Evolutionary conservation across 352 stramenopile species (phyloP), one percentile per base, ranked within the genome.

Genomic region (Hyaloperonospora arabidopsidis): DNA sequence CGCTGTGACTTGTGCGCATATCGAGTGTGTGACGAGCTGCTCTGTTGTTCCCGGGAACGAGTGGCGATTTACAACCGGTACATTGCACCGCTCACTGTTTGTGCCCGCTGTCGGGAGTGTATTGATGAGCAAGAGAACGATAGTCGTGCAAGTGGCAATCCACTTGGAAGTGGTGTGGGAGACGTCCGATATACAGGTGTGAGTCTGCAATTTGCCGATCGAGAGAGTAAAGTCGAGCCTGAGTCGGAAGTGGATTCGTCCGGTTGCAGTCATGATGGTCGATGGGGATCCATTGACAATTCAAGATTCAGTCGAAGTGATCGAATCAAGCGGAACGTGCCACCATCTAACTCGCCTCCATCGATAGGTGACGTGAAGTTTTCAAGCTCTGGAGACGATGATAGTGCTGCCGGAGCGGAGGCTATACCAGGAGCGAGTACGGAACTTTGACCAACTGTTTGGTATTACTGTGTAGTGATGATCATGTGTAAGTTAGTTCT

Each of bases 31-130:
- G 49, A 54, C 21, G 54, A 65, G 29, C 52, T 62, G 14, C 50
- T 46, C 15, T 74, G 66, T 28, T 74, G 66, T 47, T 57, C 66
- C n/a, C 62, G 66, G 19, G 66, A 70, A 39, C 66, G 41, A 22
- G 66, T 74, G 3, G 52, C 66, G 35, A 71, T 74, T 45, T 74
- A 74, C 52, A 74, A 74, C 29, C 66, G 66, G 39, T 74, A 74
- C 49, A 49, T 74, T 7, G 66, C 66, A 8, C 66, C 62, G 22
- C 38, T 74, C 41, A 48, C 63, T 0, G 59, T 74, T 0, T 74
- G 66, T 49, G 58, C 59, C 13, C 66, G 66, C 12, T 74, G 66
- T 46, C 52, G 57, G 0, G 66, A 74, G 34, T 74, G 62, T 11
- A 71, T 74, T 17, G 59, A 68, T 23, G 59, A 61, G 13, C 59